Conservation (phyloP, 169 alveolate genomes). For the Eimeria falciformis region DNA sequence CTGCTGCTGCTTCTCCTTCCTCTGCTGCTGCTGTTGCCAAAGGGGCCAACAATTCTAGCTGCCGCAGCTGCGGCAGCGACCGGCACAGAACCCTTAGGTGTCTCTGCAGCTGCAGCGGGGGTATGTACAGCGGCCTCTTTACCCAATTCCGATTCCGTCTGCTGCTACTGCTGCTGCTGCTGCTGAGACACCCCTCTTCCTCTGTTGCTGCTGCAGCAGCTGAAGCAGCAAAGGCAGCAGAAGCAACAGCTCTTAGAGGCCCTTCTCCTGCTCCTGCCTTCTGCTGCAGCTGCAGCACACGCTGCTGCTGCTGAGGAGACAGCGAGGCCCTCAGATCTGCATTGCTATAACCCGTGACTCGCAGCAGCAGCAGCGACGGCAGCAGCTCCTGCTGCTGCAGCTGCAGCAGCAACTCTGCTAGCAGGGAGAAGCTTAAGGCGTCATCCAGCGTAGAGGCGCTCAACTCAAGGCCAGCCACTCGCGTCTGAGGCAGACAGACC, state of each 20-base stretch:
- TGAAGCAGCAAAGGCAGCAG: conserved; percentile 46
- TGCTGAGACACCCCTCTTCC: not conserved
- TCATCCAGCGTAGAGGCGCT: conserved; percentile 40
- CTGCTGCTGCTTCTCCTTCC: not conserved
- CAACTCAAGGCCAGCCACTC: conserved; percentile 43
- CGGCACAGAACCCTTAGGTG: conserved; percentile 17
- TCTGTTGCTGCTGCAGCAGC: not conserved
- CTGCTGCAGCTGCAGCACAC: conserved; percentile 32
- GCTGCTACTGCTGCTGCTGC: conserved; percentile 5
- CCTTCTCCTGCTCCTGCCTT: not conserved
- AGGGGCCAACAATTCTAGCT: conserved; percentile 36
- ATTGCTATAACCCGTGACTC: conserved; percentile 48
- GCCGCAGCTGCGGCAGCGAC: conserved; percentile 69
- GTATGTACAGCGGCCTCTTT: conserved; percentile 50
- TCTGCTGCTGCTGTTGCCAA: not conserved
- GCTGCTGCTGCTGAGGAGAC: conserved; percentile 56
- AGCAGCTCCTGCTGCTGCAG: conserved; percentile 36
- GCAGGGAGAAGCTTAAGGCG: conserved; percentile 32
- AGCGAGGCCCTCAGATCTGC: conserved; percentile 32
- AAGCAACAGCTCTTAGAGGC: not conserved
- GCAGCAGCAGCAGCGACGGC: conserved; percentile 56
- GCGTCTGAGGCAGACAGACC: conserved; percentile 27
- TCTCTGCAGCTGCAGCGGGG: conserved; percentile 64
- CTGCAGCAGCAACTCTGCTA: conserved; percentile 43
- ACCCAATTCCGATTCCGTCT: conserved; percentile 16